Conservation (phyloP, 257 asterid species). For the Gynochthodes officinalis region DNA sequence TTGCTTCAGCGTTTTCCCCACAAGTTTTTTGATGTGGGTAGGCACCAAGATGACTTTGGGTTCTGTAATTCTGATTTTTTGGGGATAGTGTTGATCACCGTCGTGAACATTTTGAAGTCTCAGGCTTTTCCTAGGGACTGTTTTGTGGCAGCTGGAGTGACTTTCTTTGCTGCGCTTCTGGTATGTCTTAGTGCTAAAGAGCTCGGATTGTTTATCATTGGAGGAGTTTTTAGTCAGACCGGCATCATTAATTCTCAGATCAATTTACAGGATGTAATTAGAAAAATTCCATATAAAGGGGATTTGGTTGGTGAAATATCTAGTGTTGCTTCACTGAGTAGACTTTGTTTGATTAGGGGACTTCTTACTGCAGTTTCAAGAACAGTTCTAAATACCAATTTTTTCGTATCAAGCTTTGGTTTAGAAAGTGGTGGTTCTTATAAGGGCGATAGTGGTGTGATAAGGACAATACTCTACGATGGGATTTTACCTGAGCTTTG, state of each 20-base stretch:
- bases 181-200: slow-evolving; percentile 63
- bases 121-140: slow-evolving; percentile 83
- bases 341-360: slow-evolving; percentile 92
- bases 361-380: slow-evolving; percentile 92
- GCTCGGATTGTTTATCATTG: slow-evolving; percentile 67
- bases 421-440: slow-evolving; percentile 21
- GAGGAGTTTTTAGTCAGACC: slow-evolving; percentile 56
- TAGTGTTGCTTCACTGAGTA: slow-evolving; percentile 56
- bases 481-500: slow-evolving; percentile 89
- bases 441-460: slow-evolving; percentile 27
- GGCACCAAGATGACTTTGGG: slow-evolving; percentile 12
- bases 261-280: slow-evolving; percentile 31
- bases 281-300: slow-evolving; percentile 52
- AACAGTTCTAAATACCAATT: slow-evolving; percentile 55
- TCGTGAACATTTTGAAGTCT: slow-evolving; percentile 65
- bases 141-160: slow-evolving; percentile 94
- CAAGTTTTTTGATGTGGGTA: slow-evolving; percentile 30
- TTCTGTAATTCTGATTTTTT: no score
- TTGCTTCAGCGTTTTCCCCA: slow-evolving; percentile 83
- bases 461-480: slow-evolving; percentile 72
- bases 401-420: slow-evolving; percentile 33
- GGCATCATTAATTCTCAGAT: slow-evolving; percentile 29
- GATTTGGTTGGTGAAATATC: slow-evolving; percentile 54
- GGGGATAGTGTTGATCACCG: slow-evolving; percentile 43
- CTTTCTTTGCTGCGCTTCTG: slow-evolving; percentile 80